Evolutionary conservation across 2,329 filamentous ascomycete species (phyloP).

Genomic region (Aspergillus eucalypticola): DNA sequence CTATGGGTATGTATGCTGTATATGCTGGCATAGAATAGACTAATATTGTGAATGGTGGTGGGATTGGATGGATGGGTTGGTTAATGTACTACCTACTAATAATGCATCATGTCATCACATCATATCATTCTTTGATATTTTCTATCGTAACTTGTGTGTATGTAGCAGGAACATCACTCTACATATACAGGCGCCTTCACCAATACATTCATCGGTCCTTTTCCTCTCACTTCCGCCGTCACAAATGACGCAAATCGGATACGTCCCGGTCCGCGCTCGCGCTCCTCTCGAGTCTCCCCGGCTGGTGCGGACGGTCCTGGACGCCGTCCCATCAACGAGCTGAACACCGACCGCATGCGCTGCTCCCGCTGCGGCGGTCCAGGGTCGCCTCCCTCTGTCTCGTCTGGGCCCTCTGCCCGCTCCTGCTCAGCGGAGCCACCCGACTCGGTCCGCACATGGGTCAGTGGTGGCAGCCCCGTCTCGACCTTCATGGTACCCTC

Average conservation of each 20-base stretch:
- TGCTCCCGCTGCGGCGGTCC: neutral
- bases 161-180: neutral
- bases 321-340: conserved; percentile 37
- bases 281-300: conserved; percentile 23
- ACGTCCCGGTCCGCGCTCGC: conserved; percentile 39
- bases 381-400: conserved; percentile 24
- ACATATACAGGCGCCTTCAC: conserved; percentile 71
- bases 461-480: conserved; percentile 61
- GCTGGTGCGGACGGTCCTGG: conserved; percentile 11
- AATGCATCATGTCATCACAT: neutral
- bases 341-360: conserved; percentile 45
- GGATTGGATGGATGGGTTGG: neutral
- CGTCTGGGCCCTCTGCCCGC: neutral
- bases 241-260: conserved; percentile 77
- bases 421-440: conserved; percentile 23
- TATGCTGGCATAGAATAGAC: neutral
- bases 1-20: neutral
- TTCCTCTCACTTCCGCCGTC: conserved; percentile 71
- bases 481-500: conserved; percentile 84
- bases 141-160: neutral
- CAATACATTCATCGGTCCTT: conserved; percentile 62
- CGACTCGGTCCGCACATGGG: conserved; percentile 12
- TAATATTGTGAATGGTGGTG: neutral
- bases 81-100: neutral
- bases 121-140: neutral